Base-by-base conservation (phyloP, 257 asterid genomes). In the Capsicum rhomboideum region DNA sequence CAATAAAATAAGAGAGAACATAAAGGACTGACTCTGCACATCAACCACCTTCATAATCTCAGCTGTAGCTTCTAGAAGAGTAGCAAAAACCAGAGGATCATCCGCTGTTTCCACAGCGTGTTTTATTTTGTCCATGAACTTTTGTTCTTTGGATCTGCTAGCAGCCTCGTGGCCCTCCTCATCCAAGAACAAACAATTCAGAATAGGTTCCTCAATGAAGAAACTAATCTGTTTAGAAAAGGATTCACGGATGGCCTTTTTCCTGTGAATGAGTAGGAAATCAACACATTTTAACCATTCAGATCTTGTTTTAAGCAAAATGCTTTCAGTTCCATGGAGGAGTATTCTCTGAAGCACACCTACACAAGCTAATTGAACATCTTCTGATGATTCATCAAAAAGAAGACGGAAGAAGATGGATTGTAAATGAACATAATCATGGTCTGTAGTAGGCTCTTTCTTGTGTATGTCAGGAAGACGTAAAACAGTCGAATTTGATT, bases 301-400 rank as follows among this genome's bases (percentile, higher is more conserved):
- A 80, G 90, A 86, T 92, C 95, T 92, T 79, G 97, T 87, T 89
- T 87, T 83, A 46, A 85, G 90, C 87, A 94, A 89, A 86, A 86
- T 64, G 81, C 91, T 92, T 82, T 86, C 84, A 72, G 97, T 85
- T 87, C 90, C 94, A 89, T 96, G 99, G 88, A 89, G 83, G 88
- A 96, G 97, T 87, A 96, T 86, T 81, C 97, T 90, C 74, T 85
- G 90, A 82, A 96, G 90, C 88, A 86, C 89, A 85, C 89, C 89
- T 67, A 93, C 96, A 89, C 97, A 94, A 69, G 94, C 94, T 86
- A 94, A 92, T 90, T 92, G 99, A 87, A 92, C 96, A 72, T 92
- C 98, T 90, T 91, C 98, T 20, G 94, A 90, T 83, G 98, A 89
- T 82, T 91, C 97, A 84, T 91, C 93, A 84, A 85, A 88, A 75